Evolutionary conservation across 129 eudicot genomes (phyloP).

Genomic region (Rutidosis leptorrhynchoides): DNA sequence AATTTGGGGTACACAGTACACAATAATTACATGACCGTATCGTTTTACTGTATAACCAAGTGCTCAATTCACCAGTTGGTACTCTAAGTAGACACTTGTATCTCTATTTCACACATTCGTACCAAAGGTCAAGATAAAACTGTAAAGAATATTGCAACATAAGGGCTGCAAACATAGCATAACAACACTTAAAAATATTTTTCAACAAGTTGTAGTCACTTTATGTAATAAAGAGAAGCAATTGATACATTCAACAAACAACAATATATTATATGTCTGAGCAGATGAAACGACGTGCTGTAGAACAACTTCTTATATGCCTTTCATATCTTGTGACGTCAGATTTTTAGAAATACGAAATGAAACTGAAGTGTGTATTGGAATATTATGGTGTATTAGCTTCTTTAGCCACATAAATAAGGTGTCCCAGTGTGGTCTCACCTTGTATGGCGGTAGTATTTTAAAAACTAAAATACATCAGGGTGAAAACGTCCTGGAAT

Average conservation of each 20-base stretch:
- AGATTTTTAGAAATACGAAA: slow-evolving; percentile 19
- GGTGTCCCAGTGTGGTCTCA: neutral
- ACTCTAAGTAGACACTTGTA: neutral
- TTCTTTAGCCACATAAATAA: neutral
- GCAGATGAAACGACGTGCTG: neutral
- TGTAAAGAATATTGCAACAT: neutral
- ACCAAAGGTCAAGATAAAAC: neutral
- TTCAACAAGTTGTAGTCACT: neutral
- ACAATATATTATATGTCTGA: neutral
- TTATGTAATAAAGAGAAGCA: neutral
- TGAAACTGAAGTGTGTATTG: neutral
- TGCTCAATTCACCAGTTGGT: neutral
- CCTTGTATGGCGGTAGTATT: neutral
- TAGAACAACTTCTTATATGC: slow-evolving; percentile 5
- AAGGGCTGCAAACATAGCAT: neutral
- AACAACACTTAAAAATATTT: neutral
- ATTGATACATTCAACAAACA: slow-evolving; percentile 7
- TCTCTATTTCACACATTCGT: neutral
- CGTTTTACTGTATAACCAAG: neutral
- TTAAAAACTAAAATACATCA: slow-evolving; percentile 59
- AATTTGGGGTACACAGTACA: slow-evolving; percentile 8
- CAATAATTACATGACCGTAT: neutral
- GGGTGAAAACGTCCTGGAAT: slow-evolving; percentile 89
- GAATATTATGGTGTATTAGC: neutral
- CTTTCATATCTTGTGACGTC: neutral